Evolutionary conservation across 2,329 filamentous ascomycete species (phyloP).

Genomic region (Pyrenophora graminea): DNA sequence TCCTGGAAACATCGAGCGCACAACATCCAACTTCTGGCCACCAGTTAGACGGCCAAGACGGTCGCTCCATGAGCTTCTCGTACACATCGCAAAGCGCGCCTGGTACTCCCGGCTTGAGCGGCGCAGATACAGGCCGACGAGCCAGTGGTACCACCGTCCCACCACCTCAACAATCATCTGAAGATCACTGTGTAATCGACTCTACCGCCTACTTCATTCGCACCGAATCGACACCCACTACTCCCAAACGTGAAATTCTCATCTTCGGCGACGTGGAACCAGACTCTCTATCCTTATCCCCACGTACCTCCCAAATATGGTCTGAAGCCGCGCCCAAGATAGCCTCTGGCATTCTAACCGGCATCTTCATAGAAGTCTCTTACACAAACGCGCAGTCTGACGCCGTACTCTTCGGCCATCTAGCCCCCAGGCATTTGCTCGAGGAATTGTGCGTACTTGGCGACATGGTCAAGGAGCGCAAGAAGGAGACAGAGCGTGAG

Average conservation of each 20-base stretch:
- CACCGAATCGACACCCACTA: conserved; percentile 57
- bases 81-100: conserved; percentile 40
- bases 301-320: conserved; percentile 84
- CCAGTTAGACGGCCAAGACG: conserved; percentile 29
- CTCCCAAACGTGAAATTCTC: conserved; percentile 67
- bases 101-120: conserved; percentile 40
- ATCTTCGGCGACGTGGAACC: conserved; percentile 97
- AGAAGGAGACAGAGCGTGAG: conserved; percentile 40
- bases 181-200: conserved; percentile 70
- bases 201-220: conserved; percentile 94
- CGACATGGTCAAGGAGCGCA: conserved; percentile 64
- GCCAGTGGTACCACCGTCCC: conserved; percentile 17
- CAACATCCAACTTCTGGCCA: conserved; percentile 28
- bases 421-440: conserved; percentile 81
- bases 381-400: conserved; percentile 82
- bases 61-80: conserved; percentile 43
- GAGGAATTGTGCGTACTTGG: conserved; percentile 77
- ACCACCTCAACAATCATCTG: conserved; percentile 24
- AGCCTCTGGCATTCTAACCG: conserved; percentile 69
- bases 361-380: conserved; percentile 94
- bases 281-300: conserved; percentile 79
- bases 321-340: conserved; percentile 86
- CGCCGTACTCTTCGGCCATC: conserved; percentile 81
- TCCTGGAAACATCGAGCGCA: conserved; percentile 43
- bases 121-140: conserved; percentile 24